A percentile compares a stretch with the other conserved stretches of the same genome.
These are phyloP conservation scores for Crepidotus variabilis DNA, from an alignment of 768 basidiomycete genomes.

Conservation along the genomic window DNA sequence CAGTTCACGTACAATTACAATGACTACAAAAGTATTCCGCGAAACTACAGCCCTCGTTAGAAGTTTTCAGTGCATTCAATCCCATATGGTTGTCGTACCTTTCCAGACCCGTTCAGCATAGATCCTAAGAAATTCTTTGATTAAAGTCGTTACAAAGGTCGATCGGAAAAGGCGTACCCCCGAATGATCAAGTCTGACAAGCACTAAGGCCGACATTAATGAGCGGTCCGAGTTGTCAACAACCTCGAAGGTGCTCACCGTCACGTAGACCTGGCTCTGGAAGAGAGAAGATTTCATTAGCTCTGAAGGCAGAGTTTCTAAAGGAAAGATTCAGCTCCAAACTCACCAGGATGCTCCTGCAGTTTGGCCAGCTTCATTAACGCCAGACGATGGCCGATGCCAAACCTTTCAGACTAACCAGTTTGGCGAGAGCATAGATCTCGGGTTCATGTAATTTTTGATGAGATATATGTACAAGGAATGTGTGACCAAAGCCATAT, in stretches of 20 bases:
- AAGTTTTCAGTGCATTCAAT: too few relatives aligned
- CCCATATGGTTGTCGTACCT: conserved; percentile 1
- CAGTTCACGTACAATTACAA: background rate
- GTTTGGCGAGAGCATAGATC: conserved; percentile 19
- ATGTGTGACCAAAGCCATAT: conserved; percentile 29
- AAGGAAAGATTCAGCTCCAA: background rate
- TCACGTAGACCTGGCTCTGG: too few relatives aligned
- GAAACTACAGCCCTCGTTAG: background rate
- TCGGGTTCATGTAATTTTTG: conserved; percentile 26
- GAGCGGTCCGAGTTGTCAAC: too few relatives aligned
- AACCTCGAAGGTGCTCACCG: too few relatives aligned
- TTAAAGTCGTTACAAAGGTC: background rate
- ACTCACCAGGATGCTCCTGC: conserved; percentile 25
- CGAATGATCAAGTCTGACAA: background rate
- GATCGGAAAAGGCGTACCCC: conserved; percentile 13
- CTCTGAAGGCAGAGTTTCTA: too few relatives aligned
- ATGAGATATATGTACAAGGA: conserved; percentile 33
- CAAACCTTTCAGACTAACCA: conserved; percentile 19
- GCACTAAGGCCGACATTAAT: background rate
- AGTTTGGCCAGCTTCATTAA: background rate
- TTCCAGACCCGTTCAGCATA: conserved; percentile 16
- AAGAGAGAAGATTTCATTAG: too few relatives aligned
- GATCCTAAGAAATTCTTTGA: conserved; percentile 7
- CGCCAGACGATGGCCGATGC: background rate
- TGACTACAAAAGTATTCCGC: background rate